Conservation (phyloP, 306 rosid genomes). For the Casuarina equisetifolia region DNA sequence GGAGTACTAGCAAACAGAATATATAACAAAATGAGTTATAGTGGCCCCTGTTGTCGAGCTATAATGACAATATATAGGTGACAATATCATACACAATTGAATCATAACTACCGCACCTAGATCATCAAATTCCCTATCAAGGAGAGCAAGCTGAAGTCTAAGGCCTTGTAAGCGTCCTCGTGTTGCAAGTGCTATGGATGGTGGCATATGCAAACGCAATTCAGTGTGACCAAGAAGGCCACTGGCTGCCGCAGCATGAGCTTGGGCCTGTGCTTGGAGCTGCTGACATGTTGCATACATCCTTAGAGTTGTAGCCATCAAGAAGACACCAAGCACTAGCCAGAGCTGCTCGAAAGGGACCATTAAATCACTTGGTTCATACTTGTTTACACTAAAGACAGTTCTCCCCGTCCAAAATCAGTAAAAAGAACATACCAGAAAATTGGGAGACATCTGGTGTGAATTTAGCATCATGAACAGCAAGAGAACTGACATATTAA, state of each 20-base stretch:
- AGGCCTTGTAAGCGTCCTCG: conserved; percentile 94
- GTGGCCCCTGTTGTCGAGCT: background rate
- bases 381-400: background rate
- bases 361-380: conserved; percentile 4
- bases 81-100: background rate
- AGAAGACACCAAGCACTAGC: conserved; percentile 95
- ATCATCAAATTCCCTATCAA: conserved; percentile 97
- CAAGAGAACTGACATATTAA: conserved; percentile 65
- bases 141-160: conserved; percentile 97
- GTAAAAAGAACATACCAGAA: conserved; percentile 60
- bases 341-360: conserved; percentile 57
- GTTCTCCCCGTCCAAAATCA: conserved; percentile 1
- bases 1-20: background rate
- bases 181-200: conserved; percentile 83
- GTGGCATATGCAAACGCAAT: conserved; percentile 83
- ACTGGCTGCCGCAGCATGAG: conserved; percentile 80
- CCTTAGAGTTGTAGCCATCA: conserved; percentile 93
- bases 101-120: conserved; percentile 48
- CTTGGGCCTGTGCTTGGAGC: conserved; percentile 98
- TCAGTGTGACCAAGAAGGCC: conserved; percentile 92
- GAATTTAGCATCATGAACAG: conserved; percentile 89
- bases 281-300: conserved; percentile 99
- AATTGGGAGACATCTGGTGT: conserved; percentile 94
- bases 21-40: background rate
- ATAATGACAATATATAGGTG: background rate